Evolutionary conservation across 306 rosid species (phyloP).

Genomic region (Malus sylvestris): DNA sequence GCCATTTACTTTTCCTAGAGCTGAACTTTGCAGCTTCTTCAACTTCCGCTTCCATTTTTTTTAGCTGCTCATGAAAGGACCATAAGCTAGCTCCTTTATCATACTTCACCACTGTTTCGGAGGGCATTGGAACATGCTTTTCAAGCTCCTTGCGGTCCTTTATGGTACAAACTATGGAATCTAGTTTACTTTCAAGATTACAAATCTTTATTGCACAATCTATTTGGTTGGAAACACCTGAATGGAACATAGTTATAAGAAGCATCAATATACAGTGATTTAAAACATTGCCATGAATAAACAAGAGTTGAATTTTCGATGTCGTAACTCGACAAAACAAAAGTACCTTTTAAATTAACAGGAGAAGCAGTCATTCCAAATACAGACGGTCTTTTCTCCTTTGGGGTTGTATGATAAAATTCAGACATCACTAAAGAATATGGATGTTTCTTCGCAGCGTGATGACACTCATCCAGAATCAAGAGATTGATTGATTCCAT

Average conservation of each 20-base stretch:
- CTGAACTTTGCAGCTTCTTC: conserved; percentile 96
- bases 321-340: background rate
- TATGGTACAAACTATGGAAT: conserved; percentile 88
- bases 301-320: background rate
- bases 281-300: background rate
- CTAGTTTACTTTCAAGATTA: conserved; percentile 97
- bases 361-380: conserved; percentile 99
- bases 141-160: conserved; percentile 98
- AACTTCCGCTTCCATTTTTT: conserved; percentile 90
- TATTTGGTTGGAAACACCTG: conserved; percentile 97
- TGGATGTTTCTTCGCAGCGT: conserved; percentile 97
- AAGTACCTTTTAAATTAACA: conserved; percentile 85
- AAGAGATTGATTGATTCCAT: conserved; percentile 88
- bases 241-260: conserved; percentile 28
- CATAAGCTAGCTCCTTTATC: conserved; percentile 92
- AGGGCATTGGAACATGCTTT: conserved; percentile 96
- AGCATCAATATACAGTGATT: background rate
- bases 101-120: conserved; percentile 83
- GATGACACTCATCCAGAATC: conserved; percentile 96
- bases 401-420: conserved; percentile 91
- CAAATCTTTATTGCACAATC: conserved; percentile 98
- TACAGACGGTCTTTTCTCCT: conserved; percentile 81
- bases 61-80: conserved; percentile 93
- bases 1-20: conserved; percentile 98
- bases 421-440: conserved; percentile 98